Percentiles rank a stretch among this genome's conserved stretches.
These are phyloP conservation scores for Kwoniella europaea DNA, from an alignment of 768 basidiomycete species.

Conservation along the genomic window DNA sequence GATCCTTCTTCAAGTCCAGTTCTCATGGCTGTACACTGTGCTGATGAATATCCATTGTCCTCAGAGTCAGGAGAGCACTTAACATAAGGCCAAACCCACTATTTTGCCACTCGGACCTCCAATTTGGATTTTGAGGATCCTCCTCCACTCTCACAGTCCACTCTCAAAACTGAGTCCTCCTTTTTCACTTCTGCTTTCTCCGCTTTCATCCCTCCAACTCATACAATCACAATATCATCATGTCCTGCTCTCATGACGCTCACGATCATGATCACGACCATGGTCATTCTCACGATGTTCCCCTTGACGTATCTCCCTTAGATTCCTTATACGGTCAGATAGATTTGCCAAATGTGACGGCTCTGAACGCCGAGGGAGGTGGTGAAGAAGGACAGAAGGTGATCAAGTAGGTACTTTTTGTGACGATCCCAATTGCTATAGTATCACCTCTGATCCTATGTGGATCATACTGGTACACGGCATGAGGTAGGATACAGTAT, in stretches of 20 bases:
- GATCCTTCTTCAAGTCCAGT: no score
- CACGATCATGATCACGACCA: conserved; percentile 55
- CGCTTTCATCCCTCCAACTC: not conserved
- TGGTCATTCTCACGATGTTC: conserved; percentile 57
- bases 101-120: conserved; percentile 1
- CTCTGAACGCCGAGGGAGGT: conserved; percentile 69
- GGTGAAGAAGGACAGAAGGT: conserved; percentile 63
- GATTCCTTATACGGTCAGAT: conserved; percentile 69
- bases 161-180: conserved; percentile 1
- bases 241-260: conserved; percentile 34
- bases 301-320: conserved; percentile 58
- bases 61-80: no score
- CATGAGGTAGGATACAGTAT: no score
- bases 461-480: no score
- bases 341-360: conserved; percentile 78
- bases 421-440: not conserved
- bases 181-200: not conserved
- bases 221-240: conserved; percentile 4
- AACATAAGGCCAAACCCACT: no score
- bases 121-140: not conserved
- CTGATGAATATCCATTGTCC: no score
- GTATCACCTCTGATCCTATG: not conserved
- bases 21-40: no score
- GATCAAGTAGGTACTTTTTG: conserved; percentile 65
- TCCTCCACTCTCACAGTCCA: conserved; percentile 33